Percentiles rank a stretch among this genome's conserved stretches.
phyloP scores from a whole-genome alignment of 495 filamentous ascomycete genomes.

The Penicillium cosmopolitanum region DNA sequence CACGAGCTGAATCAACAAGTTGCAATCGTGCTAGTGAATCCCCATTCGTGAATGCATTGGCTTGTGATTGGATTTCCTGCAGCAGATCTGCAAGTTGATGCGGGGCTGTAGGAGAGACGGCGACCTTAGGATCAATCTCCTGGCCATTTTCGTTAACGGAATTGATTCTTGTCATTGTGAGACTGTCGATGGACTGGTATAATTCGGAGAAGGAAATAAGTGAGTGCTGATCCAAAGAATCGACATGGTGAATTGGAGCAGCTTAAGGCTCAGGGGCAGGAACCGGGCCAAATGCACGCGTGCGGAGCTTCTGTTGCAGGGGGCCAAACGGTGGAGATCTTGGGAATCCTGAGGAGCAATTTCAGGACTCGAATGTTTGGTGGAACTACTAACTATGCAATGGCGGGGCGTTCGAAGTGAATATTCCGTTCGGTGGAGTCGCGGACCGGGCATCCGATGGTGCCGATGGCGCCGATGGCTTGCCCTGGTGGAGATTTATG shows the following conservation, averaged over 20 bases:
- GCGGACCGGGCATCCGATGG: background rate
- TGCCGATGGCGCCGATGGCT: background rate
- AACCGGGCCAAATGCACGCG: background rate
- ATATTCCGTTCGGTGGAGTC: background rate
- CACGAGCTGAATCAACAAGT: constrained; percentile 26
- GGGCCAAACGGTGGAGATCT: background rate
- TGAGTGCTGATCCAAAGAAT: background rate
- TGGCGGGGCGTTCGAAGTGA: background rate
- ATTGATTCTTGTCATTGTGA: constrained; percentile 1
- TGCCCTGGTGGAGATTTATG: background rate
- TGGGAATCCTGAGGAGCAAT: background rate
- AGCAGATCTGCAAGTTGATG: constrained; percentile 2
- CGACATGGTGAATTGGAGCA: background rate
- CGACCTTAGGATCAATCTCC: constrained; percentile 9
- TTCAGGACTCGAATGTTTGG: background rate
- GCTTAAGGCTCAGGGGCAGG: background rate
- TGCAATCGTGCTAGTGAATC: constrained; percentile 13
- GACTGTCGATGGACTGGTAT: background rate
- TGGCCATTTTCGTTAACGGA: background rate
- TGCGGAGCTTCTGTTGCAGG: background rate
- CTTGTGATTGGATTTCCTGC: constrained; percentile 5
- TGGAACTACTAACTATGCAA: background rate
- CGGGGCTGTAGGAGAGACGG: constrained; percentile 7
- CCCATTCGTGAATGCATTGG: constrained; percentile 5
- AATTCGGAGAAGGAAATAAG: background rate